A percentile compares a stretch with the other conserved stretches of the same genome.
These are phyloP conservation scores for Capsicum baccatum DNA, from an alignment of 257 asterid species.

Conservation along the genomic window DNA sequence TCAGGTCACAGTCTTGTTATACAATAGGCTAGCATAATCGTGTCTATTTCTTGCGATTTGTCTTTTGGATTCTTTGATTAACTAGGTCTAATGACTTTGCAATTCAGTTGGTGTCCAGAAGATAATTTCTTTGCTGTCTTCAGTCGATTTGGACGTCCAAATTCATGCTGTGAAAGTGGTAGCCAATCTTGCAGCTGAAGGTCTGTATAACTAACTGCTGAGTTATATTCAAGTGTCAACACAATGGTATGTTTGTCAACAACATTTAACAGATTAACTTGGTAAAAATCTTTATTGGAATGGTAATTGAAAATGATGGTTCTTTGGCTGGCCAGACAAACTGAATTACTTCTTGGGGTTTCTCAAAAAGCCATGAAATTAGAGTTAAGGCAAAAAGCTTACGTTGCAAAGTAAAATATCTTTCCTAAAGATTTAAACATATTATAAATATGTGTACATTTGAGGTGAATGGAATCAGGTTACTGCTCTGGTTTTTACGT, in stretches of 20 bases:
- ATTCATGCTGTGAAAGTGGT: conserved; percentile 96
- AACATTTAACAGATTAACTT: neutral
- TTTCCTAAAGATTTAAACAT: neutral
- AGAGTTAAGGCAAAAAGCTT: neutral
- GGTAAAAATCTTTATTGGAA: conserved; percentile 10
- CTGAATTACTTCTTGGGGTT: neutral
- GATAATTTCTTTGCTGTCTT: conserved; percentile 74
- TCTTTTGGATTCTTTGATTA: conserved; percentile 22
- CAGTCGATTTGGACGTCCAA: conserved; percentile 81
- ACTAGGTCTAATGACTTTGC: conserved; percentile 33
- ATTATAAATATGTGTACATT: neutral
- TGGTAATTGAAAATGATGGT: conserved; percentile 23
- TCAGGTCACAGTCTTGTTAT: conserved; percentile 15
- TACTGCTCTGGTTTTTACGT: neutral
- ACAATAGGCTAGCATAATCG: conserved; percentile 2
- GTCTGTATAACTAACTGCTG: conserved; percentile 40
- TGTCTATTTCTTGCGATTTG: neutral
- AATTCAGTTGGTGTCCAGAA: conserved; percentile 86
- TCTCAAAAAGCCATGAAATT: neutral
- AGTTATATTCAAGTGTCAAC: neutral
- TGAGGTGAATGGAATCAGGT: conserved; percentile 10
- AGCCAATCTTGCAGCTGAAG: conserved; percentile 98
- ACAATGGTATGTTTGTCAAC: neutral
- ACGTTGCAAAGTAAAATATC: conserved; percentile 23
- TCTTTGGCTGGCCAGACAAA: neutral